Conservation (phyloP, 2,329 filamentous ascomycete species). For the Polychaeton citri region DNA sequence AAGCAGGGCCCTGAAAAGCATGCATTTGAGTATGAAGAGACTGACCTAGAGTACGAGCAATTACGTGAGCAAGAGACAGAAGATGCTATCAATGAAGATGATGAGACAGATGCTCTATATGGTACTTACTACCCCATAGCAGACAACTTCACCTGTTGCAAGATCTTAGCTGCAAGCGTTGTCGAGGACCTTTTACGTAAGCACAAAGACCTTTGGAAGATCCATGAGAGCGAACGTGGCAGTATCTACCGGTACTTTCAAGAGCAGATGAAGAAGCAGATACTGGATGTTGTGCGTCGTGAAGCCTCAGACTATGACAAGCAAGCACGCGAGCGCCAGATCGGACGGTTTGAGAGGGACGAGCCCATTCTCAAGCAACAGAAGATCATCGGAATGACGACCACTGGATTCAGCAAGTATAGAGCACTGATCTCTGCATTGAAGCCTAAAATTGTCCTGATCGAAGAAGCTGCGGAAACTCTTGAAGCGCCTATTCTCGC, state of each 20-base stretch:
- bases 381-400: conserved; percentile 55
- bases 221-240: conserved; percentile 44
- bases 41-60: conserved; percentile 48
- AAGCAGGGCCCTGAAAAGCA: conserved; percentile 36
- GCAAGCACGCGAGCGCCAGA: conserved; percentile 39
- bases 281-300: conserved; percentile 35
- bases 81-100: conserved; percentile 31
- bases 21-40: conserved; percentile 44
- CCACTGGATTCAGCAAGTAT: conserved; percentile 71
- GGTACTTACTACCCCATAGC: conserved; percentile 20
- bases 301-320: conserved; percentile 38
- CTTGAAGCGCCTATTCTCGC: conserved; percentile 50
- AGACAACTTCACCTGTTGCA: conserved; percentile 24
- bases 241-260: conserved; percentile 55
- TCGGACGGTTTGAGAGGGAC: conserved; percentile 47
- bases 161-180: conserved; percentile 12
- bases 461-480: conserved; percentile 72
- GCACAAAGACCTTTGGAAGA: conserved; percentile 45
- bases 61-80: conserved; percentile 48
- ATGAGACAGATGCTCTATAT: conserved; percentile 25
- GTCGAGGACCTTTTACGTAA: conserved; percentile 21
- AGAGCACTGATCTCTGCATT: conserved; percentile 54
- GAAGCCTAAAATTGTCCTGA: conserved; percentile 53
- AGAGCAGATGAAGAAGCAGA: conserved; percentile 35
- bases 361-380: conserved; percentile 46